phyloP scores from a whole-genome alignment of 305 asterid genomes.

The Solanum hybrid region DNA sequence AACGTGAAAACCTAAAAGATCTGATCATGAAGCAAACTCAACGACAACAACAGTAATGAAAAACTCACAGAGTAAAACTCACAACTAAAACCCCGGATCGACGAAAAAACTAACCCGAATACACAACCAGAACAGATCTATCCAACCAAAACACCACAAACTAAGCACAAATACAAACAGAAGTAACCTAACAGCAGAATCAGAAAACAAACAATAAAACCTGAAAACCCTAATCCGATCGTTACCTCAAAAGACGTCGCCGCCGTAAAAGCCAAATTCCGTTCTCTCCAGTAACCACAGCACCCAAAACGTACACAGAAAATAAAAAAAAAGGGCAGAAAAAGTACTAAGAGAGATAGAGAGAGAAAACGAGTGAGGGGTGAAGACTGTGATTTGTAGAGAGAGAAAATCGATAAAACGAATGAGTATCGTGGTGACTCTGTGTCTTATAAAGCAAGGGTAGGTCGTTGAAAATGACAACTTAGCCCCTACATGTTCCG shows the following conservation, averaged over 20 bases:
- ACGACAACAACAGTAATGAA: not conserved
- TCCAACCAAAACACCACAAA: not conserved
- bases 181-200: not conserved
- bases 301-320: not conserved
- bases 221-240: not conserved
- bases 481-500: constrained; percentile 19
- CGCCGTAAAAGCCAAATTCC: not conserved
- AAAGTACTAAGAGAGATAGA: constrained; percentile 9
- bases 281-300: not conserved
- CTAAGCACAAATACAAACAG: constrained; percentile 12
- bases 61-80: not conserved
- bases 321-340: not conserved
- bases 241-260: constrained; percentile 3
- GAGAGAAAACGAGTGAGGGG: not conserved
- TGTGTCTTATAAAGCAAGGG: not conserved
- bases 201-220: not conserved
- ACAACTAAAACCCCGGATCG: not conserved
- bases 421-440: not conserved
- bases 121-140: constrained; percentile 3
- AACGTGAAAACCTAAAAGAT: not conserved
- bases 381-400: constrained; percentile 5
- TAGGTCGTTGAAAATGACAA: constrained; percentile 22
- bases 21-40: not conserved
- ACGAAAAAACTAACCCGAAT: not conserved
- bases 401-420: constrained; percentile 10